Percentiles rank a stretch among this genome's conserved stretches.
Evolutionary conservation across 176 grass and related monocot genomes (phyloP).

Genomic region (Chrysopogon serrulatus): DNA sequence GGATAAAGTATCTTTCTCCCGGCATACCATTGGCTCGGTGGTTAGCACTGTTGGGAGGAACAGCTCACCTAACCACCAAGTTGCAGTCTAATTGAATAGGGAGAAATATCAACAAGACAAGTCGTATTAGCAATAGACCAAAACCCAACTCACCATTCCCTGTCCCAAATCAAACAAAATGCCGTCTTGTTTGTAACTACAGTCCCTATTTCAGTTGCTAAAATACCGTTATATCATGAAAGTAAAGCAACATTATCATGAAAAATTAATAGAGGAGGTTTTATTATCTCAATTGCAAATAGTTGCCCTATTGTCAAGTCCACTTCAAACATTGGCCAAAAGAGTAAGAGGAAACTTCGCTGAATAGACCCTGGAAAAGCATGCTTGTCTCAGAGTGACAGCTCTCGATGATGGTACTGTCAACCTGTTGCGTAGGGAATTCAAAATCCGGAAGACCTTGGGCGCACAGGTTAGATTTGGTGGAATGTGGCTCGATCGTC

Average conservation of each 20-base stretch:
- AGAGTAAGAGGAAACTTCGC: not conserved
- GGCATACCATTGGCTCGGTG: conserved; percentile 31
- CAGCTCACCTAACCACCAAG: conserved; percentile 42
- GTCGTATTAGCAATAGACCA: conserved; percentile 29
- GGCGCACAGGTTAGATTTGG: not conserved
- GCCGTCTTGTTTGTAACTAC: conserved; percentile 6
- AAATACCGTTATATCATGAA: not conserved
- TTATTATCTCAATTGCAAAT: not conserved
- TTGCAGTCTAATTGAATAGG: conserved; percentile 15
- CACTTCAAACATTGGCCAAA: not conserved
- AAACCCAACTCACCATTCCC: not conserved
- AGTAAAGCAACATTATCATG: too few species aligned
- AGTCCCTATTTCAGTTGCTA: not conserved
- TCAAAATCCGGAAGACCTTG: not conserved
- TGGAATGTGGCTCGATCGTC: not conserved
- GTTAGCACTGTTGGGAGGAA: conserved; percentile 40
- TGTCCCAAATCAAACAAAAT: not conserved
- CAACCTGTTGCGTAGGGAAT: not conserved
- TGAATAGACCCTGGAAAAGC: not conserved
- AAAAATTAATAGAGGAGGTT: not conserved
- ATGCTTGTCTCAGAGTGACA: not conserved
- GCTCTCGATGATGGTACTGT: not conserved
- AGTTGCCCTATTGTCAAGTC: not conserved
- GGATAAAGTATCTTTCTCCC: conserved; percentile 37
- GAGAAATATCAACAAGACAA: conserved; percentile 26